Percentiles rank a stretch among this genome's conserved stretches.
Evolutionary conservation across 2,329 filamentous ascomycete genomes (phyloP).

Genomic region (Penicillium aurantiogriseum): DNA sequence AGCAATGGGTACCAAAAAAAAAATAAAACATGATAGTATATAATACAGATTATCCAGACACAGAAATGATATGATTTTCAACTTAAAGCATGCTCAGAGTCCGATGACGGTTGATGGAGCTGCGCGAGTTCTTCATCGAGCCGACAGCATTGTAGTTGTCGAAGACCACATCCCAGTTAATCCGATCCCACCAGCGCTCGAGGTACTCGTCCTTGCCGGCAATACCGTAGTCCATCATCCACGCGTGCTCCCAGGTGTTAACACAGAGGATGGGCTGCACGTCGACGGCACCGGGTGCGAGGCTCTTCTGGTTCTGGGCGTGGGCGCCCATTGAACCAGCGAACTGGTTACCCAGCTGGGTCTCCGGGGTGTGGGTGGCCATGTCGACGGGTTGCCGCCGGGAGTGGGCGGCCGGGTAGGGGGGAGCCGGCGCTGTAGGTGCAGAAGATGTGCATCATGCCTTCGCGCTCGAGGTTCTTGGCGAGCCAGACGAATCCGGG

Average conservation of each 20-base stretch:
- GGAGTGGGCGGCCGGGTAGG: slow-evolving; percentile 81
- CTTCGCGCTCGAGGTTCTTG: slow-evolving; percentile 49
- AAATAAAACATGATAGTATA: slow-evolving; percentile 26
- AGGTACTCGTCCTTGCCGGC: slow-evolving; percentile 74
- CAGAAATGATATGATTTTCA: slow-evolving; percentile 16
- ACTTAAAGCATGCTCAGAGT: slow-evolving; percentile 29
- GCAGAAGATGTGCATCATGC: slow-evolving; percentile 65
- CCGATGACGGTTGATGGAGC: slow-evolving; percentile 21
- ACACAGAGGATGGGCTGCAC: slow-evolving; percentile 80
- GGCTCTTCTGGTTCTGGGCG: slow-evolving; percentile 34
- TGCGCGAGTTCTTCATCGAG: slow-evolving; percentile 25
- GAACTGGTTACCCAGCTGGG: slow-evolving; percentile 36
- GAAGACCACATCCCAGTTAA: slow-evolving; percentile 79
- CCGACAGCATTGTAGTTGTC: slow-evolving; percentile 41
- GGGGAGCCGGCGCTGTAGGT: slow-evolving; percentile 93
- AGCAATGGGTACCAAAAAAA: slow-evolving; percentile 6
- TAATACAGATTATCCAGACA: slow-evolving; percentile 28
- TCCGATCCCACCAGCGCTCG: slow-evolving; percentile 78
- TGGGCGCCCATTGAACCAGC: slow-evolving; percentile 38
- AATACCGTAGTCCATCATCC: slow-evolving; percentile 76
- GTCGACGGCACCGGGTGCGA: slow-evolving; percentile 47
- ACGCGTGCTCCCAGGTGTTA: slow-evolving; percentile 96
- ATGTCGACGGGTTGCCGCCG: slow-evolving; percentile 59
- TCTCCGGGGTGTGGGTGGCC: slow-evolving; percentile 41
- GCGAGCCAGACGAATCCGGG: slow-evolving; percentile 97